Base-by-base conservation (phyloP, 1,284 basidiomycete species). In the Ustanciosporium gigantosporum region DNA sequence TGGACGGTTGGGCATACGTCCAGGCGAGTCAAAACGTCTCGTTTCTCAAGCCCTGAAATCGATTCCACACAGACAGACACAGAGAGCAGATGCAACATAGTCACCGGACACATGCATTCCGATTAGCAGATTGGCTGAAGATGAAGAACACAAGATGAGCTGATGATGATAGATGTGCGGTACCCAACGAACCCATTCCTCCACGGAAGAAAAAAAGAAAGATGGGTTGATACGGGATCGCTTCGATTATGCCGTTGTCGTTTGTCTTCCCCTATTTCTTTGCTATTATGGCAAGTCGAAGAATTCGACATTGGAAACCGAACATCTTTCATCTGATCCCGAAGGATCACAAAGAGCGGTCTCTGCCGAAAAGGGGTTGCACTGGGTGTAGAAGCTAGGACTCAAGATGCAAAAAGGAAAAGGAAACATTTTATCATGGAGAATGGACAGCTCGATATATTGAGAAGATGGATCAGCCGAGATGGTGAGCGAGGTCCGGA, bases 321-420 rank as follows among this genome's bases (percentile, higher is more conserved):
- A 37, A 23, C 36, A 37, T 37, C 36, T 37, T 37, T 23, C 36
- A 37, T 37, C 19, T 37, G 21, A 23, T 23, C 36, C 36, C 14
- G 11, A 17, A 37, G 24, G 36, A 21, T 21, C 21, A 21, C 9
- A 9, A 37, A 37, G 36, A 37, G 36, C 36, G 36, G 36, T 37
- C 36, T 37, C 36, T 37, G 36, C 36, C 36, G 36, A 23, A 37
- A 23, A 37, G 36, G 36, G 36, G 36, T 9, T 35, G 11, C 8
- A 9, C n/a, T 29, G 27, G 27, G 27, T 11, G 27, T n/a, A 29
- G 27, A n/a, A 29, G n/a, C 9, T 29, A 9, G 27, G 27, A n/a
- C 11, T 29, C 27, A 29, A 9, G n/a, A 9, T 11, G 27, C 27
- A n/a, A n/a, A n/a, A n/a, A n/a, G n/a, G n/a, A n/a, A n/a, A n/a